Conservation (phyloP, 2,329 filamentous ascomycete genomes). For the Fusarium paranaense region DNA sequence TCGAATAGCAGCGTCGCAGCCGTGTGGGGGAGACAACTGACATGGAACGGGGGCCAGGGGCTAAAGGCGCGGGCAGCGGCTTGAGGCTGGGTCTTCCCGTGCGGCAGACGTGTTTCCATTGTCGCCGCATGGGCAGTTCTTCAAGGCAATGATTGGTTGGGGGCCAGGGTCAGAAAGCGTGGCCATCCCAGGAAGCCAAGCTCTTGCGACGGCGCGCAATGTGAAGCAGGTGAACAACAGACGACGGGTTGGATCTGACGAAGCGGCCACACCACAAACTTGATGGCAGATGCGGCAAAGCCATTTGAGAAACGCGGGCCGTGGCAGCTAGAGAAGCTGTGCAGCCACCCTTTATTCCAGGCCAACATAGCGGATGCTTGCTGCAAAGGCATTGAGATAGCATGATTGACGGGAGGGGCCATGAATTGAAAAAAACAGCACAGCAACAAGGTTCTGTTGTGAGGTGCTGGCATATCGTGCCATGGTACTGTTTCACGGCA, state of each 20-base stretch:
- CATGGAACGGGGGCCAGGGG: conserved; percentile 41
- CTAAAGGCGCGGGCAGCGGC: conserved; percentile 22
- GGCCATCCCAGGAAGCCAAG: conserved; percentile 34
- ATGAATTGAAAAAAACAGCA: conserved; percentile 17
- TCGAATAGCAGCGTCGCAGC: conserved; percentile 34
- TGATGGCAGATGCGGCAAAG: neutral
- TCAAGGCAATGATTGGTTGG: conserved; percentile 37
- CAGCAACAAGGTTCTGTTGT: conserved; percentile 18
- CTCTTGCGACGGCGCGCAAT: conserved; percentile 27
- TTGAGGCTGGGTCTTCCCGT: conserved; percentile 44
- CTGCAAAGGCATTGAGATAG: conserved; percentile 6
- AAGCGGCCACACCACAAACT: conserved; percentile 5
- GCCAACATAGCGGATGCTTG: neutral
- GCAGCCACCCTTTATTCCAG: neutral
- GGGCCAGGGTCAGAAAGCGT: conserved; percentile 27
- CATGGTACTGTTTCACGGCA: conserved; percentile 26
- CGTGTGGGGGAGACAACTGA: conserved; percentile 43
- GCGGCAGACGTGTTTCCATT: conserved; percentile 45
- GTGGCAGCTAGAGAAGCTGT: neutral
- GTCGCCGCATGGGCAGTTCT: conserved; percentile 43
- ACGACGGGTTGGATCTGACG: conserved; percentile 8
- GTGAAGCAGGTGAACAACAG: conserved; percentile 10
- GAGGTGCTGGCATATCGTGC: conserved; percentile 25
- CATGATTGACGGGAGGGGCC: neutral
- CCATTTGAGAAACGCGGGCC: neutral